phyloP scores from a whole-genome alignment of 176 grass and related monocot genomes.

The Musa troglodytarum region DNA sequence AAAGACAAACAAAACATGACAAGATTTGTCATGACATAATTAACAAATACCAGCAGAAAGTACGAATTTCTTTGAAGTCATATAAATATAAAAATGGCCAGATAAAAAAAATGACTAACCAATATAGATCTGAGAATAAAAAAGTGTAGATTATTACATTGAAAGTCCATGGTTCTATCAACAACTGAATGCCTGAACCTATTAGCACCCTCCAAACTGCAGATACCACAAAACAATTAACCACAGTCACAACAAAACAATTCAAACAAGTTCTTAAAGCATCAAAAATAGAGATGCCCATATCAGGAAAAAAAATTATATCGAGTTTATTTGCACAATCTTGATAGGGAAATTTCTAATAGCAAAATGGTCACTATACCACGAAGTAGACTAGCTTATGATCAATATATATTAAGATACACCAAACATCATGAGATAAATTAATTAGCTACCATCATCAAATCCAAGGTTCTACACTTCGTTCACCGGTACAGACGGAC shows the following conservation, averaged over 20 bases:
- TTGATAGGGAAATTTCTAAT: neutral
- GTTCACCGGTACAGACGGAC: too few relatives aligned
- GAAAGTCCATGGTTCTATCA: neutral
- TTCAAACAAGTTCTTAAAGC: neutral
- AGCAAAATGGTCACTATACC: neutral
- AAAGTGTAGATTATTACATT: constrained; percentile 8
- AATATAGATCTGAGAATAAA: neutral
- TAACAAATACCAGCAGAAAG: neutral
- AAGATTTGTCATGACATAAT: too few relatives aligned
- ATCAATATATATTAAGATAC: too few relatives aligned
- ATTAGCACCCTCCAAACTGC: constrained; percentile 18
- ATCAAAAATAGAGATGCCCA: constrained; percentile 3
- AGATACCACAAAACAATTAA: constrained; percentile 16
- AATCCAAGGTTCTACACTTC: too few relatives aligned
- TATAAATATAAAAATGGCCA: neutral
- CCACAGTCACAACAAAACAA: constrained; percentile 3
- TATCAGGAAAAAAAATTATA: neutral
- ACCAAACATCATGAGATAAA: too few relatives aligned
- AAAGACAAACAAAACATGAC: too few relatives aligned
- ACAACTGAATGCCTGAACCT: constrained; percentile 3
- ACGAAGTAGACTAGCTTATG: too few relatives aligned
- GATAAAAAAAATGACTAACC: neutral
- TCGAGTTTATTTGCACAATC: neutral
- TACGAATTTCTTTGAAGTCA: neutral
- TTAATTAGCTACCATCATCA: too few relatives aligned